Conservation (phyloP, 176 grass and related monocot genomes). For the Elaeis guineensis region DNA sequence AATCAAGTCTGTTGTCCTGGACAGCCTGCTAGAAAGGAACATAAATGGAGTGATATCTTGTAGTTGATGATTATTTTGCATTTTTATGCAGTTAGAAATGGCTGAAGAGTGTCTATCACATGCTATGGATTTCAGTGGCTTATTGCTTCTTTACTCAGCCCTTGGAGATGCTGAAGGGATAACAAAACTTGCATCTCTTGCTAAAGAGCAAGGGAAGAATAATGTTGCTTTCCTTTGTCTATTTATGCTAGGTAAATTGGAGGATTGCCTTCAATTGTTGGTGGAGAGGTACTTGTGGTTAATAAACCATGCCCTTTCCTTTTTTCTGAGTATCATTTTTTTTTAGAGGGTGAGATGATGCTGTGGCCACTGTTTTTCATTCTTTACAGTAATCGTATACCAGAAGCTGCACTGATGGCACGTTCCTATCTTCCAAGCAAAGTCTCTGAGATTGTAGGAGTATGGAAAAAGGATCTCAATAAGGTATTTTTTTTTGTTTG, state of each 20-base stretch:
- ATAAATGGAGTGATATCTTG: no score
- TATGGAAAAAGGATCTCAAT: constrained; percentile 86
- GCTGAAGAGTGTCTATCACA: constrained; percentile 84
- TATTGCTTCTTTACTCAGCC: constrained; percentile 84
- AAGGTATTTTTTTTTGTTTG: constrained; percentile 47
- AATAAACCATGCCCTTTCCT: background rate
- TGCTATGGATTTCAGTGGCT: constrained; percentile 85
- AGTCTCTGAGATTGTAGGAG: constrained; percentile 74
- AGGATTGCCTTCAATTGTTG: constrained; percentile 87
- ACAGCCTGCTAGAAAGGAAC: no score
- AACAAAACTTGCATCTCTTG: constrained; percentile 61
- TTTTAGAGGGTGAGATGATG: background rate
- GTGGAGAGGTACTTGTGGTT: constrained; percentile 54
- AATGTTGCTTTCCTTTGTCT: constrained; percentile 94
- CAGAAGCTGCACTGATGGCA: constrained; percentile 95
- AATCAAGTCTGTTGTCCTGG: no score
- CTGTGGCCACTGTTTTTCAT: background rate
- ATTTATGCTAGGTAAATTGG: constrained; percentile 94
- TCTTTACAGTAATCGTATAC: constrained; percentile 78
- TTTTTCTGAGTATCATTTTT: constrained; percentile 6
- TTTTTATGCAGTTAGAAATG: constrained; percentile 68
- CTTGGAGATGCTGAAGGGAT: constrained; percentile 92
- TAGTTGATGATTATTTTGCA: constrained; percentile 5
- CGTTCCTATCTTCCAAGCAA: constrained; percentile 96
- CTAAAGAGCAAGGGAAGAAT: constrained; percentile 87